Conservation (phyloP, 176 grass and related monocot genomes). For the Musa troglodytarum region DNA sequence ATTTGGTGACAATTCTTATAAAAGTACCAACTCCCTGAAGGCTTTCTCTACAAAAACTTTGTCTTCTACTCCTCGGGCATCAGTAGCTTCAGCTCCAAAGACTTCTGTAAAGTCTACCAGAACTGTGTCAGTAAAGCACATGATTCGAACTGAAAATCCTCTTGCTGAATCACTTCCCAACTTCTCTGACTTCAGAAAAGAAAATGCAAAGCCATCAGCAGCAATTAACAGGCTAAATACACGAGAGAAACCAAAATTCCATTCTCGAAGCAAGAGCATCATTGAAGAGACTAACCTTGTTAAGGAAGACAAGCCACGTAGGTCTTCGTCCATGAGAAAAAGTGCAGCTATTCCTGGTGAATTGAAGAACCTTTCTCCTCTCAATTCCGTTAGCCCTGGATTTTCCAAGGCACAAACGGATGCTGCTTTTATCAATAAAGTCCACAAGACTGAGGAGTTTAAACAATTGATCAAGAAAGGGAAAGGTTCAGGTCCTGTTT, state of each 20-base stretch:
- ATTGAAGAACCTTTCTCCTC: slow-evolving; percentile 53
- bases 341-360: slow-evolving; percentile 33
- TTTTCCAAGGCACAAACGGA: slow-evolving; percentile 30
- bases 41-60: slow-evolving; percentile 45
- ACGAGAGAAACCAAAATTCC: slow-evolving; percentile 45
- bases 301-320: slow-evolving; percentile 63
- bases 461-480: slow-evolving; percentile 50
- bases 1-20: slow-evolving; percentile 77
- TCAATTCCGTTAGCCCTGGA: slow-evolving; percentile 36
- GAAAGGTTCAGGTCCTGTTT: slow-evolving; percentile 29
- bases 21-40: slow-evolving; percentile 72
- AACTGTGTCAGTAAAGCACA: slow-evolving; percentile 40
- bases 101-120: slow-evolving; percentile 38
- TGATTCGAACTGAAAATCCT: slow-evolving; percentile 47
- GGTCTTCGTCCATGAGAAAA: slow-evolving; percentile 78
- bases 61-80: slow-evolving; percentile 41
- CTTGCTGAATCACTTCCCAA: no score
- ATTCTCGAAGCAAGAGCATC: slow-evolving; percentile 67
- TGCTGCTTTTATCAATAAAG: slow-evolving; percentile 25
- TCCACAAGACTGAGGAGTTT: slow-evolving; percentile 27
- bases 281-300: slow-evolving; percentile 49
- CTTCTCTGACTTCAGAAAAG: slow-evolving; percentile 75
- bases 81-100: slow-evolving; percentile 38
- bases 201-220: slow-evolving; percentile 73
- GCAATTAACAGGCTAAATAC: slow-evolving; percentile 39